A percentile compares a stretch with the other conserved stretches of the same genome.
Conservation (phyloP, 108 stramenopile species). For the Schizochytrium sp. region DNA sequence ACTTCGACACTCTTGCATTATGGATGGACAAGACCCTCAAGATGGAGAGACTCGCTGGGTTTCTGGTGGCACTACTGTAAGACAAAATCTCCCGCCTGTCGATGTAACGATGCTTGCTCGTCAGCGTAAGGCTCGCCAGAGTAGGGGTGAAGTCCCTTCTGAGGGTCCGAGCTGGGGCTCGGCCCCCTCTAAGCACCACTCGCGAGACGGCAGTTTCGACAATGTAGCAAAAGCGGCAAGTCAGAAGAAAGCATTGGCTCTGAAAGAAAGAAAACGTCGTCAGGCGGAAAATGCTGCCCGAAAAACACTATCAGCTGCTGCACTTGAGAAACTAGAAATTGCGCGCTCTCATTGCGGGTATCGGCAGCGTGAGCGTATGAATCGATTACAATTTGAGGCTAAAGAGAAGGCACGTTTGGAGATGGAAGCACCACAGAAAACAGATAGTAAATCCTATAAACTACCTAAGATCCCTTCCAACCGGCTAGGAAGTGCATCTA, state of each 20-base stretch:
- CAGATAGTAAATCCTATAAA: no score
- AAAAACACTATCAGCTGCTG: not conserved
- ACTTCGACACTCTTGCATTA: constrained; percentile 67
- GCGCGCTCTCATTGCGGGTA: not conserved
- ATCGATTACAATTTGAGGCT: not conserved
- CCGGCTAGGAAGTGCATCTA: no score
- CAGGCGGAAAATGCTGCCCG: constrained; percentile 4
- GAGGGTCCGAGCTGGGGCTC: constrained; percentile 20
- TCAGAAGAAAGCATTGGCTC: constrained; percentile 5
- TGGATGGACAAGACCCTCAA: constrained; percentile 65
- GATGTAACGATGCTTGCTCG: constrained; percentile 48
- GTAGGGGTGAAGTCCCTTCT: not conserved
- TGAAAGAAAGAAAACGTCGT: constrained; percentile 8
- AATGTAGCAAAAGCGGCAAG: not conserved
- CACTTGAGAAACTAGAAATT: not conserved
- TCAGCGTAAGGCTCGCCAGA: constrained; percentile 3
- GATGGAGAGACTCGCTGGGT: constrained; percentile 22
- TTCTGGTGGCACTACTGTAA: not conserved
- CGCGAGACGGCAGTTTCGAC: constrained; percentile 51
- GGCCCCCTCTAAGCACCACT: not conserved
- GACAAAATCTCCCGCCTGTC: constrained; percentile 15
- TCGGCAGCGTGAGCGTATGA: constrained; percentile 50
- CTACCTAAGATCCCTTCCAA: no score
- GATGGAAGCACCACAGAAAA: not conserved
- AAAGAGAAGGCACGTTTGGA: not conserved